phyloP scores from a whole-genome alignment of 306 rosid genomes.

The Vigna angularis region DNA sequence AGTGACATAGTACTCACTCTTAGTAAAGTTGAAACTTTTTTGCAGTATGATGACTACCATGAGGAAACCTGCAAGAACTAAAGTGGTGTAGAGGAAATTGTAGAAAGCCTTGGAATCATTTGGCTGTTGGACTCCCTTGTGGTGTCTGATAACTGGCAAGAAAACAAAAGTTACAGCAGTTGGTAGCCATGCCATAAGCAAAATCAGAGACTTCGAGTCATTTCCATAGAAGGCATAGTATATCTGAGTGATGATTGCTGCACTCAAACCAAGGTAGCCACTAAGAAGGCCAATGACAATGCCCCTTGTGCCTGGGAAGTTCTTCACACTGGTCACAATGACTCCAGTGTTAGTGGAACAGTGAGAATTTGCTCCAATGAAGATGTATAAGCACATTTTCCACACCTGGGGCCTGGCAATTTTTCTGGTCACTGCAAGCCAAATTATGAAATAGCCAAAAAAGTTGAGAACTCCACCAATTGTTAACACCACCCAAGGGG shows the following conservation, averaged over 20 bases:
- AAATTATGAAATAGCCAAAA: constrained; percentile 50
- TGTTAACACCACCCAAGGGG: constrained; percentile 50
- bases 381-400: constrained; percentile 48
- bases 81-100: constrained; percentile 61
- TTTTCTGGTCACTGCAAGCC: constrained; percentile 54
- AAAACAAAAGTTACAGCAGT: constrained; percentile 56
- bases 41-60: constrained; percentile 58
- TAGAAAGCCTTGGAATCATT: constrained; percentile 64
- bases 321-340: constrained; percentile 51
- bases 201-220: constrained; percentile 57
- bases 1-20: constrained; percentile 49
- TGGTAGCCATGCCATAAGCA: constrained; percentile 80
- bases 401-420: constrained; percentile 46
- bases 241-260: constrained; percentile 51
- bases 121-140: constrained; percentile 38
- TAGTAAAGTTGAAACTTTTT: constrained; percentile 42
- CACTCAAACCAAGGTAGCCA: constrained; percentile 51
- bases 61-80: constrained; percentile 66
- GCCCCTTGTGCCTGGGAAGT: constrained; percentile 54
- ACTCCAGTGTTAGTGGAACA: constrained; percentile 57
- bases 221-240: constrained; percentile 61
- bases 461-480: constrained; percentile 53
- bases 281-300: constrained; percentile 49
- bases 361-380: constrained; percentile 53
- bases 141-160: constrained; percentile 51